These are phyloP conservation scores for Neovahlkampfia damariscottae DNA, from an alignment of 78 protist genomes.

Conservation along the genomic window DNA sequence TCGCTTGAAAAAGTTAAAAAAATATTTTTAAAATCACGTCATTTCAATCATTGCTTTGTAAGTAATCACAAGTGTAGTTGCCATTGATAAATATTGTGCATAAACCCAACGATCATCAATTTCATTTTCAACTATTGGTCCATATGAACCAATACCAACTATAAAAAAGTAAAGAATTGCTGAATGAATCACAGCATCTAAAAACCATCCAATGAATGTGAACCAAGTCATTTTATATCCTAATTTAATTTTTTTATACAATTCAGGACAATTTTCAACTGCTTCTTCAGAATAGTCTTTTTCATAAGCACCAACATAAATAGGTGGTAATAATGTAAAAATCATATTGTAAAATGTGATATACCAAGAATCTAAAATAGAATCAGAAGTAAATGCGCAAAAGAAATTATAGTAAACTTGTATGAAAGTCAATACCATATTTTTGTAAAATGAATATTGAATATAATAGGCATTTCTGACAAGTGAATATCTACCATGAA, in stretches of 20 bases:
- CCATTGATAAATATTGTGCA: too few species aligned
- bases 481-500: constrained; percentile 65
- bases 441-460: constrained; percentile 54
- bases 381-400: constrained; percentile 52
- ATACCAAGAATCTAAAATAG: constrained; percentile 38
- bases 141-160: too few species aligned
- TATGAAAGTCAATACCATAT: constrained; percentile 38
- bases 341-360: constrained; percentile 15
- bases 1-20: too few species aligned
- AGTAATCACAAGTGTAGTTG: too few species aligned
- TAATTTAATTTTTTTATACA: neutral
- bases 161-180: too few species aligned
- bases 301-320: constrained; percentile 8
- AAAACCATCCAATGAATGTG: too few species aligned
- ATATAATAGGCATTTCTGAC: constrained; percentile 34
- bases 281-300: constrained; percentile 17
- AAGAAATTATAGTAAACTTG: constrained; percentile 57
- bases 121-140: too few species aligned
- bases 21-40: too few species aligned
- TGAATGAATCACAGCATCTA: too few species aligned
- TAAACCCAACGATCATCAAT: too few species aligned
- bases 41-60: too few species aligned
- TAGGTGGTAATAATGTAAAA: constrained; percentile 27
- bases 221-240: too few species aligned
- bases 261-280: neutral